Evolutionary conservation across 78 protist species (phyloP).

Genomic region (Dictyostelium capitatum): DNA sequence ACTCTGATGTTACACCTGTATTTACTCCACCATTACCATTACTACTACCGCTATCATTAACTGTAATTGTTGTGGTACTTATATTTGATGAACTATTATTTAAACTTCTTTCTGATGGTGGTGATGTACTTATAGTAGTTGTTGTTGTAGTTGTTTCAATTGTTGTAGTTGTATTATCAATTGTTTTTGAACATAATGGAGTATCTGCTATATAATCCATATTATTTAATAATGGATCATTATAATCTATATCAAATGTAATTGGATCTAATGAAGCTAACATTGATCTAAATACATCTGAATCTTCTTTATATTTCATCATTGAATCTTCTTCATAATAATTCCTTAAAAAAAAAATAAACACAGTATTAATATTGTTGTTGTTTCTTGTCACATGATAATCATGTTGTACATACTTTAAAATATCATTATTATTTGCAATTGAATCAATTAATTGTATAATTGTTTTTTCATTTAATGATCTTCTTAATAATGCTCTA

Average conservation of each 20-base stretch:
- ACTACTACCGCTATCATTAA: too few species aligned
- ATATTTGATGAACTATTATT: background rate
- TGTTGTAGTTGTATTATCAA: background rate
- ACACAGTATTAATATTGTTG: background rate
- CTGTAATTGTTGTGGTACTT: too few species aligned
- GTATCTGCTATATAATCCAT: background rate
- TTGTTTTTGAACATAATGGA: background rate
- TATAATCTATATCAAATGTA: conserved; percentile 56
- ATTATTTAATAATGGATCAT: conserved; percentile 8
- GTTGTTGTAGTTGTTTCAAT: background rate
- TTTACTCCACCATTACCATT: background rate
- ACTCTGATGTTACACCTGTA: background rate
- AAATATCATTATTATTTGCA: conserved; percentile 42
- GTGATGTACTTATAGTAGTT: background rate
- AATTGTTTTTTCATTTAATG: conserved; percentile 35
- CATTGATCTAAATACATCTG: conserved; percentile 50
- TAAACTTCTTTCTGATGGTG: too few species aligned
- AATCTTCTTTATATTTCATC: conserved; percentile 44
- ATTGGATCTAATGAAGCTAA: conserved; percentile 55
- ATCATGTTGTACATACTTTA: background rate
- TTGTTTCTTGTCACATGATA: too few species aligned
- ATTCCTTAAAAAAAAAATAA: background rate
- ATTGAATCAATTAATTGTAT: background rate
- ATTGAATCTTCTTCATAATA: conserved; percentile 67
- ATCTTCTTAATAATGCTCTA: conserved; percentile 48